These are phyloP conservation scores for Podila epicladia DNA, from an alignment of 192 early-diverging fungal genomes.

Conservation along the genomic window DNA sequence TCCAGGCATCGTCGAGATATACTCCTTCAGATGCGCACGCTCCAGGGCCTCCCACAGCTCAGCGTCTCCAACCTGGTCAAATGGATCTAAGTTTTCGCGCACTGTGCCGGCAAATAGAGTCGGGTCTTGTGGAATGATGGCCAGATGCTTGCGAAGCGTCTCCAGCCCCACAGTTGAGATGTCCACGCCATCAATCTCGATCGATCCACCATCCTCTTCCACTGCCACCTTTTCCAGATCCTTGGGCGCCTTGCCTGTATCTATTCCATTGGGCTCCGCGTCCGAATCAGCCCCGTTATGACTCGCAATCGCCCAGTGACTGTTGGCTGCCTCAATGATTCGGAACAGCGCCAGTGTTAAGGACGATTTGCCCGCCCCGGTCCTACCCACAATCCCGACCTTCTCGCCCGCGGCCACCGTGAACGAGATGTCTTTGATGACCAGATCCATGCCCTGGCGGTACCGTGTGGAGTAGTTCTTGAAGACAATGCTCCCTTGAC, in stretches of 20 bases:
- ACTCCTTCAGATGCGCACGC: slow-evolving; percentile 52
- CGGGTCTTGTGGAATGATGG: slow-evolving; percentile 91
- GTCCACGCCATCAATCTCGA: slow-evolving; percentile 81
- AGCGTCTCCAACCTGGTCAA: slow-evolving; percentile 56
- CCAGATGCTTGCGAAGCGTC: slow-evolving; percentile 68
- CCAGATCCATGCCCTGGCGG: slow-evolving; percentile 56
- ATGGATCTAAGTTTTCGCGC: slow-evolving; percentile 85
- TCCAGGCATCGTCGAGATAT: slow-evolving; percentile 26
- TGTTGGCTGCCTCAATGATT: slow-evolving; percentile 51
- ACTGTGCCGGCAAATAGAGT: slow-evolving; percentile 68
- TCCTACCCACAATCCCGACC: slow-evolving; percentile 54
- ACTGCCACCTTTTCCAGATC: background rate
- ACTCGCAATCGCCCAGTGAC: slow-evolving; percentile 24
- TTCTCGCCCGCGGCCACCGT: slow-evolving; percentile 26
- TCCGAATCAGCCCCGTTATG: slow-evolving; percentile 7
- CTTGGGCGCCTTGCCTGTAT: background rate
- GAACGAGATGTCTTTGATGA: slow-evolving; percentile 64
- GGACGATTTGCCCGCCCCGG: slow-evolving; percentile 55
- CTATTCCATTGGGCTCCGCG: background rate
- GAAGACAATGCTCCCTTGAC: slow-evolving; percentile 31
- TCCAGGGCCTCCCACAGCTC: slow-evolving; percentile 74
- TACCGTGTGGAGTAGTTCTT: slow-evolving; percentile 45
- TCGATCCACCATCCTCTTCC: slow-evolving; percentile 66
- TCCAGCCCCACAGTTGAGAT: slow-evolving; percentile 67
- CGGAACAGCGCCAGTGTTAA: slow-evolving; percentile 61